These are phyloP conservation scores for Aspergillaceae sp. DNA, from an alignment of 2,329 filamentous ascomycete species.

Conservation along the genomic window DNA sequence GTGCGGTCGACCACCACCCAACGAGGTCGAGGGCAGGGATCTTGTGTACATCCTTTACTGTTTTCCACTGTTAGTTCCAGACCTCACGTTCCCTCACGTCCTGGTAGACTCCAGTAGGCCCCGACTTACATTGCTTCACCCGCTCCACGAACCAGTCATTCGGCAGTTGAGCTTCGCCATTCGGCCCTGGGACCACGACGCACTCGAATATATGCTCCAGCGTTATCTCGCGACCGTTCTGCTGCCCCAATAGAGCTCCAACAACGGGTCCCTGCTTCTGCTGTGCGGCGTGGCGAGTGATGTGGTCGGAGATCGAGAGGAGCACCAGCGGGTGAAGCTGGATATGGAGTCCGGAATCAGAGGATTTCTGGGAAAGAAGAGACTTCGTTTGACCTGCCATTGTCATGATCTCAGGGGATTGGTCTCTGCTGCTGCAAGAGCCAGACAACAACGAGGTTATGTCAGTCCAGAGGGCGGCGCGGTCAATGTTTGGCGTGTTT, in stretches of 20 bases:
- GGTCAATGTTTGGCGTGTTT: slow-evolving; percentile 25
- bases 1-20: slow-evolving; percentile 80
- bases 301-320: slow-evolving; percentile 93
- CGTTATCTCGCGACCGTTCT: slow-evolving; percentile 81
- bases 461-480: slow-evolving; percentile 6
- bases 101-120: not conserved
- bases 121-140: slow-evolving; percentile 67
- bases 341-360: slow-evolving; percentile 67
- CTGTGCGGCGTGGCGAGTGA: slow-evolving; percentile 80
- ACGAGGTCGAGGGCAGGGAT: slow-evolving; percentile 74
- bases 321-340: slow-evolving; percentile 89
- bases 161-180: slow-evolving; percentile 56
- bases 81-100: not conserved
- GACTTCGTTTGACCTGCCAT: slow-evolving; percentile 49
- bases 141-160: slow-evolving; percentile 65
- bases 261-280: slow-evolving; percentile 66
- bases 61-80: slow-evolving; percentile 1
- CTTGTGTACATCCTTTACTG: slow-evolving; percentile 85
- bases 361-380: slow-evolving; percentile 58
- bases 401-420: slow-evolving; percentile 7
- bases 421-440: no score
- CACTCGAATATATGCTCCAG: slow-evolving; percentile 91
- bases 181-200: slow-evolving; percentile 44
- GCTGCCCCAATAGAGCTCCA: slow-evolving; percentile 82
- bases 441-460: not conserved